These are phyloP conservation scores for Rhynchospora tenuis DNA, from an alignment of 176 grass and related monocot genomes.

Conservation along the genomic window DNA sequence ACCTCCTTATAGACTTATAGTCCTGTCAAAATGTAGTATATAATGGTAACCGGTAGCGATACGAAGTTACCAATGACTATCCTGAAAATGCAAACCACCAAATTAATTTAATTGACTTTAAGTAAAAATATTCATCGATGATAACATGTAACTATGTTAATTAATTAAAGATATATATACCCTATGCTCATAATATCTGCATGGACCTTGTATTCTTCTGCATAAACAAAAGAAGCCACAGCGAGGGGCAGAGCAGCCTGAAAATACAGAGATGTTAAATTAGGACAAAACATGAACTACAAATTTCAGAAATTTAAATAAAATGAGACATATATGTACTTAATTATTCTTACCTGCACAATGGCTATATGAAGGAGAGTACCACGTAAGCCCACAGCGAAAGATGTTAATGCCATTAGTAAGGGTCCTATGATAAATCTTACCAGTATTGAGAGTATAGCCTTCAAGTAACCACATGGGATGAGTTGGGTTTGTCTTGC, in stretches of 20 bases:
- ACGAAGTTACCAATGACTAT: conserved; percentile 75
- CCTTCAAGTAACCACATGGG: conserved; percentile 62
- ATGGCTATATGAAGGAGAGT: conserved; percentile 52
- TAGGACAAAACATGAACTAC: neutral
- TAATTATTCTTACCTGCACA: conserved; percentile 45
- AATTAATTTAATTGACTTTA: neutral
- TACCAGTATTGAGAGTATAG: conserved; percentile 43
- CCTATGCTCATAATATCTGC: conserved; percentile 94
- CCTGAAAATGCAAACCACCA: conserved; percentile 27
- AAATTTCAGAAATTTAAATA: neutral
- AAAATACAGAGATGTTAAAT: neutral
- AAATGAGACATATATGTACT: neutral
- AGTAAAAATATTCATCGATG: neutral
- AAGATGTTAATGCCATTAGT: conserved; percentile 47
- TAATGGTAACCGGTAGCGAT: conserved; percentile 64
- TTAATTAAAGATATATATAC: conserved; percentile 20
- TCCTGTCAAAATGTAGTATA: conserved; percentile 58
- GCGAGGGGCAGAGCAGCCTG: conserved; percentile 74
- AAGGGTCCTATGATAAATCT: conserved; percentile 66
- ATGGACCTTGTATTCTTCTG: conserved; percentile 82
- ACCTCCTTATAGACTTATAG: conserved; percentile 33
- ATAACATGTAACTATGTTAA: neutral
- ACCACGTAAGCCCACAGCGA: conserved; percentile 55
- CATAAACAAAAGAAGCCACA: conserved; percentile 86
- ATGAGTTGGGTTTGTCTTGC: conserved; percentile 54